These are phyloP conservation scores for Nakazawaea siamensis DNA, from an alignment of 805 yeast species.

Conservation along the genomic window DNA sequence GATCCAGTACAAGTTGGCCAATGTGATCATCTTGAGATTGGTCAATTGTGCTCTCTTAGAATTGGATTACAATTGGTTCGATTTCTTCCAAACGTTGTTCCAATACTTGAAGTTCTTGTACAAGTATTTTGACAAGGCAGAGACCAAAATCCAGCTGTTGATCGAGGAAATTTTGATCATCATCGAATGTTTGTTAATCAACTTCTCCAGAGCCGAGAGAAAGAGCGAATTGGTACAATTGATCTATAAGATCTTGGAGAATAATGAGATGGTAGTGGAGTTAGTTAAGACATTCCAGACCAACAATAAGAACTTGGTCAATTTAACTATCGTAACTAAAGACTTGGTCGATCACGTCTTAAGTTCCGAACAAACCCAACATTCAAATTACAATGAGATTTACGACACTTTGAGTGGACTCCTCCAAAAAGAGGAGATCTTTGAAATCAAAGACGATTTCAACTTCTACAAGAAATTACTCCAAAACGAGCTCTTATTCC, in stretches of 20 bases:
- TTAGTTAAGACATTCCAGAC: background rate
- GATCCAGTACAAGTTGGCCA: constrained; percentile 21
- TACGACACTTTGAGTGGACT: constrained; percentile 2
- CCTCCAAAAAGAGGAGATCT: constrained; percentile 1
- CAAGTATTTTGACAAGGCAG: constrained; percentile 7
- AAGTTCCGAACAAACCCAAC: background rate
- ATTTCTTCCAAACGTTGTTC: constrained; percentile 23
- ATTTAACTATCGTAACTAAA: no score
- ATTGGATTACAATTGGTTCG: constrained; percentile 25
- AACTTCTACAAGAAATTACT: constrained; percentile 2
- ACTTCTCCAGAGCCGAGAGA: background rate
- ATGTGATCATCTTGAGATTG: constrained; percentile 21
- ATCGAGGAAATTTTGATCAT: constrained; percentile 20
- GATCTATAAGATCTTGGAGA: constrained; percentile 7
- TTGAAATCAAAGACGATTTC: background rate
- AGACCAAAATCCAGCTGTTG: constrained; percentile 12
- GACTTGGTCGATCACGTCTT: background rate
- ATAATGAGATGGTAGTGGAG: background rate
- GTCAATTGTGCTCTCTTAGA: constrained; percentile 5
- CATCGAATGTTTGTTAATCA: constrained; percentile 14
- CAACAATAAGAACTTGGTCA: no score
- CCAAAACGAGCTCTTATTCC: constrained; percentile 4
- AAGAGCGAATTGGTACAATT: constrained; percentile 1
- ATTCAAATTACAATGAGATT: constrained; percentile 6
- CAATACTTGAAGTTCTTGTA: constrained; percentile 17